phyloP scores from a whole-genome alignment of 176 grass and related monocot genomes.

The Juncus inflexus region DNA sequence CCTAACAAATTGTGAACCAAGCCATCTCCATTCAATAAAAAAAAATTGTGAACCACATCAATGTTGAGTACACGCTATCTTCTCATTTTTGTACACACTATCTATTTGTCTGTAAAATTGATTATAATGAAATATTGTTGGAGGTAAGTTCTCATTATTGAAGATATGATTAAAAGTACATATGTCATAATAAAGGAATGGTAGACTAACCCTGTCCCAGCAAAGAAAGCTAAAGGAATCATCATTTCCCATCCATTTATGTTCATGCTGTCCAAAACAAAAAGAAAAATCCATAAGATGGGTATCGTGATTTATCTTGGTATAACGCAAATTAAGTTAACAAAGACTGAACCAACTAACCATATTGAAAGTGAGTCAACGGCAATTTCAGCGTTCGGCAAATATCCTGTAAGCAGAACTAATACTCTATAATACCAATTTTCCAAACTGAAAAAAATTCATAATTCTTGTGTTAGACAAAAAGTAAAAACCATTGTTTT shows the following conservation, averaged over 20 bases:
- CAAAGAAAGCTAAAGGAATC: slow-evolving; percentile 76
- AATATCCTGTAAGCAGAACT: slow-evolving; percentile 58
- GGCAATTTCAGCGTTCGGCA: slow-evolving; percentile 59
- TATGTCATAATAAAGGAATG: background rate
- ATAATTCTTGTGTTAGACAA: no score
- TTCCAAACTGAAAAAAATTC: slow-evolving; percentile 49
- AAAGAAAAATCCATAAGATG: background rate
- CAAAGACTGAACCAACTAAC: slow-evolving; percentile 20
- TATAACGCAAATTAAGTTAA: background rate
- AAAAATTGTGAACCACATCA: no score
- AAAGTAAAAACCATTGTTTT: no score
- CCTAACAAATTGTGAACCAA: no score
- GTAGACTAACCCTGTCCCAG: slow-evolving; percentile 59
- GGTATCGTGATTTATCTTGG: background rate
- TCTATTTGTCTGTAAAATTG: no score
- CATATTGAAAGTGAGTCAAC: slow-evolving; percentile 73
- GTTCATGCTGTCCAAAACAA: slow-evolving; percentile 40
- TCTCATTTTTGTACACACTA: no score
- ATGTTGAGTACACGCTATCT: no score
- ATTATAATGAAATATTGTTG: no score
- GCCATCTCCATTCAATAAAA: no score
- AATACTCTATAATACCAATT: slow-evolving; percentile 68
- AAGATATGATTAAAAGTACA: no score
- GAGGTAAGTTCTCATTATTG: no score
- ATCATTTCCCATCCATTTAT: slow-evolving; percentile 85